phyloP scores from a whole-genome alignment of 768 basidiomycete genomes.

The Mycena amicta region DNA sequence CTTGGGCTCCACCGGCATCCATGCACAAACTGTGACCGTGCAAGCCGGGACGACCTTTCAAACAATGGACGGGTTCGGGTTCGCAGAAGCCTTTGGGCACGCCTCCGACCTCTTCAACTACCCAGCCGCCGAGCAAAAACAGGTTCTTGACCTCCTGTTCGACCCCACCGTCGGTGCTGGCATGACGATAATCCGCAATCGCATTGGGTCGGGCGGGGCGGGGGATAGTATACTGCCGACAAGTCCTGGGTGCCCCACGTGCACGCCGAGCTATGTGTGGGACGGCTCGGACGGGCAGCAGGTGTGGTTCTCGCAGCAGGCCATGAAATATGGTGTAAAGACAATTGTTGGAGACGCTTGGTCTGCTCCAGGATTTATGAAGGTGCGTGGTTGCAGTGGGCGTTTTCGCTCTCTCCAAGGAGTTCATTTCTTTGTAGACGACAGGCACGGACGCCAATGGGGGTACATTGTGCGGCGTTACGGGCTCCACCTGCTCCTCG shows the following conservation, averaged over 20 bases:
- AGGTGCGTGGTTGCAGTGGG: no score
- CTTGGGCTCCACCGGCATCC: background rate
- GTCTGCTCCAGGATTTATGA: slow-evolving; percentile 19
- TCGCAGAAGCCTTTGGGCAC: slow-evolving; percentile 15
- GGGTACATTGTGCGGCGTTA: slow-evolving; percentile 14
- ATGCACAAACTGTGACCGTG: slow-evolving; percentile 7
- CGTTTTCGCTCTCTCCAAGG: no score
- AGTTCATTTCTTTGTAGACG: slow-evolving; percentile 6
- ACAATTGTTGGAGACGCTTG: slow-evolving; percentile 16
- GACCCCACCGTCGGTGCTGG: slow-evolving; percentile 12
- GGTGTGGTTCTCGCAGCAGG: slow-evolving; percentile 16
- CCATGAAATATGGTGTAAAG: slow-evolving; percentile 17
- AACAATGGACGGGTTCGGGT: slow-evolving; percentile 19
- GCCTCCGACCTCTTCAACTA: slow-evolving; percentile 13
- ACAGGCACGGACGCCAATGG: slow-evolving; percentile 6
- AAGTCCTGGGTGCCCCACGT: slow-evolving; percentile 6
- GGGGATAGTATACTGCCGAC: slow-evolving; percentile 15
- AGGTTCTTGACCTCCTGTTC: slow-evolving; percentile 13
- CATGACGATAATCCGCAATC: slow-evolving; percentile 17
- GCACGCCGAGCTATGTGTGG: slow-evolving; percentile 7
- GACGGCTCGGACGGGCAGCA: slow-evolving; percentile 4
- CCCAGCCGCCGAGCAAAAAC: slow-evolving; percentile 9
- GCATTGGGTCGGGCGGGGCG: slow-evolving; percentile 8
- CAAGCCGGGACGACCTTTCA: slow-evolving; percentile 9
- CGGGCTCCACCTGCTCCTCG: slow-evolving; percentile 3